These are phyloP conservation scores for Alternaria ventricosa DNA, from an alignment of 2,329 filamentous ascomycete genomes.

Conservation along the genomic window DNA sequence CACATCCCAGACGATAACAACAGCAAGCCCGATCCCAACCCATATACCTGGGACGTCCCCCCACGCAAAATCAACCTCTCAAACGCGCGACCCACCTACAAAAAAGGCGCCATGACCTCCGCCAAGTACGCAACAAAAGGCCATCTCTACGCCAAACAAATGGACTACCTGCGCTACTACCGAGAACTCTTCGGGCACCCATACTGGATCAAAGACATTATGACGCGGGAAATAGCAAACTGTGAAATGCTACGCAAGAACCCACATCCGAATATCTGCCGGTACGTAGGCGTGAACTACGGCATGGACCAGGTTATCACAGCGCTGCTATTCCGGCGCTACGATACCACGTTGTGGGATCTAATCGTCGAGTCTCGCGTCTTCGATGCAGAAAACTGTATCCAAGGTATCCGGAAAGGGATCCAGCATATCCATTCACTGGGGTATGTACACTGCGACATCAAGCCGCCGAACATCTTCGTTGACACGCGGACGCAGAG, in stretches of 20 bases:
- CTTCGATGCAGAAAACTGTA: neutral
- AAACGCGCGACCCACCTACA: neutral
- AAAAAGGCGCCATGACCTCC: neutral
- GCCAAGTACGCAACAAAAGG: neutral
- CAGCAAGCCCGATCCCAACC: neutral
- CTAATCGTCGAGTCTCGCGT: neutral
- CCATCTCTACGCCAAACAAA: neutral
- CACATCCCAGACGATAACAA: too few relatives aligned
- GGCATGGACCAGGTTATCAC: neutral
- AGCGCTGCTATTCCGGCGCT: neutral
- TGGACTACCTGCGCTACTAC: neutral
- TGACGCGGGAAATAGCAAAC: neutral
- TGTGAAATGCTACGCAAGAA: neutral
- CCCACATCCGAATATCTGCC: neutral
- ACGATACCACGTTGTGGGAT: neutral
- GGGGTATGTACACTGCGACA: conserved; percentile 3
- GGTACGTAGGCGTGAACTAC: neutral
- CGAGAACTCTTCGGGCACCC: neutral
- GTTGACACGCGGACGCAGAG: neutral
- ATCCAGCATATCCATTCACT: conserved; percentile 8
- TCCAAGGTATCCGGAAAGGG: neutral
- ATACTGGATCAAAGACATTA: neutral
- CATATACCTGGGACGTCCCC: neutral
- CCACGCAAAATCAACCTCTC: neutral
- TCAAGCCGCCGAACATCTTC: conserved; percentile 15